These are phyloP conservation scores for Mrakia frigida DNA, from an alignment of 768 basidiomycete genomes.

Conservation along the genomic window DNA sequence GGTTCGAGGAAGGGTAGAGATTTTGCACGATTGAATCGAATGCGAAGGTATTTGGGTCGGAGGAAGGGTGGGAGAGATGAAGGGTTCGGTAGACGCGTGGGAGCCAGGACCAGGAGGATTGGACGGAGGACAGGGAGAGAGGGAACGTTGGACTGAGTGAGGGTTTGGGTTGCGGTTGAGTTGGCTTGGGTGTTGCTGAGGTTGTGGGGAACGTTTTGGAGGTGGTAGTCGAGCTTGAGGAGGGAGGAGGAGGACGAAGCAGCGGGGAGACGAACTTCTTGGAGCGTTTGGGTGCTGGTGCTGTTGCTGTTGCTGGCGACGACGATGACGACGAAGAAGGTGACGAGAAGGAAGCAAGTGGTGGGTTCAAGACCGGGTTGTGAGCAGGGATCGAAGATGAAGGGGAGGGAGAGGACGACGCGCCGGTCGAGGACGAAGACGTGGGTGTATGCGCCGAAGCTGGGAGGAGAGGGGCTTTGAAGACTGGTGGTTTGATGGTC, in stretches of 20 bases:
- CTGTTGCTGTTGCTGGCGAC: background rate
- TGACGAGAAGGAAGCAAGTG: background rate
- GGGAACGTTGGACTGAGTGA: background rate
- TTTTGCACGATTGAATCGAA: background rate
- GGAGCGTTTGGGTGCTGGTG: background rate
- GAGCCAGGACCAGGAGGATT: slow-evolving; percentile 7
- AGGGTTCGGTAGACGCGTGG: background rate
- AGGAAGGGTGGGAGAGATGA: background rate
- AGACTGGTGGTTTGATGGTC: background rate
- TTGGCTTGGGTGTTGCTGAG: background rate
- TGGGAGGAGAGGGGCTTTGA: slow-evolving; percentile 2
- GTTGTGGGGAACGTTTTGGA: background rate
- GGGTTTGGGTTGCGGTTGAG: background rate
- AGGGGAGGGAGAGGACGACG: background rate
- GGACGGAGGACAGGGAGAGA: background rate
- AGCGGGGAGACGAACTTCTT: background rate
- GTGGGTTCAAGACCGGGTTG: background rate
- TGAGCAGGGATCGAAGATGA: background rate
- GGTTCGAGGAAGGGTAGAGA: background rate
- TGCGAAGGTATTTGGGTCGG: background rate
- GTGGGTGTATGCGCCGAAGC: slow-evolving; percentile 12
- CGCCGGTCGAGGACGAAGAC: background rate
- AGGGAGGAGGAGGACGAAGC: background rate
- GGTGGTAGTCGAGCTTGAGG: background rate
- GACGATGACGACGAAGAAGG: background rate